Conservation (phyloP, 257 asterid genomes). For the Anisodus tanguticus region DNA sequence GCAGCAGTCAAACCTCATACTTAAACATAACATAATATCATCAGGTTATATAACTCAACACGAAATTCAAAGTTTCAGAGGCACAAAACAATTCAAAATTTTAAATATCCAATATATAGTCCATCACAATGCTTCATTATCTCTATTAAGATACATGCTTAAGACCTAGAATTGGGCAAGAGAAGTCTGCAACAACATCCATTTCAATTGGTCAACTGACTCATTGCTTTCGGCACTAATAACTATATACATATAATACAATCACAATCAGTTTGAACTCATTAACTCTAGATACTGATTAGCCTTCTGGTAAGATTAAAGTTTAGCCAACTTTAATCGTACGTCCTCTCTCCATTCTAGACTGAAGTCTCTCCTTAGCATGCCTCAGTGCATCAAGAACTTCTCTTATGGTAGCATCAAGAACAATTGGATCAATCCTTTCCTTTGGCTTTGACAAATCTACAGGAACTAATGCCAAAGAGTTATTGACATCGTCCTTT, state of each 20-base stretch:
- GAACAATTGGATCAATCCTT: constrained; percentile 58
- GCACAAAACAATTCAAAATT: neutral
- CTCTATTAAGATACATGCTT: neutral
- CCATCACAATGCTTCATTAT: neutral
- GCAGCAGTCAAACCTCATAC: neutral
- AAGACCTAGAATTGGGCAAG: neutral
- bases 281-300: neutral
- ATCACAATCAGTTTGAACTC: neutral
- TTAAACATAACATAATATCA: neutral
- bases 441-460: constrained; percentile 37
- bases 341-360: constrained; percentile 60
- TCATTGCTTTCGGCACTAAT: neutral
- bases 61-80: neutral
- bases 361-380: constrained; percentile 68
- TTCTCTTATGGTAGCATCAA: constrained; percentile 69
- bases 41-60: neutral
- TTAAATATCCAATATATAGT: neutral
- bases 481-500: constrained; percentile 46
- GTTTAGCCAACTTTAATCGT: constrained; percentile 52
- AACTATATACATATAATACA: neutral
- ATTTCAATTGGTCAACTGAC: neutral
- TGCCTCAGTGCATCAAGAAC: constrained; percentile 58
- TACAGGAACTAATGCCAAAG: constrained; percentile 53
- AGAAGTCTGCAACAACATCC: neutral
- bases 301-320: neutral